Evolutionary conservation across 345 rosid genomes (phyloP).

Genomic region (Pistacia vera): DNA sequence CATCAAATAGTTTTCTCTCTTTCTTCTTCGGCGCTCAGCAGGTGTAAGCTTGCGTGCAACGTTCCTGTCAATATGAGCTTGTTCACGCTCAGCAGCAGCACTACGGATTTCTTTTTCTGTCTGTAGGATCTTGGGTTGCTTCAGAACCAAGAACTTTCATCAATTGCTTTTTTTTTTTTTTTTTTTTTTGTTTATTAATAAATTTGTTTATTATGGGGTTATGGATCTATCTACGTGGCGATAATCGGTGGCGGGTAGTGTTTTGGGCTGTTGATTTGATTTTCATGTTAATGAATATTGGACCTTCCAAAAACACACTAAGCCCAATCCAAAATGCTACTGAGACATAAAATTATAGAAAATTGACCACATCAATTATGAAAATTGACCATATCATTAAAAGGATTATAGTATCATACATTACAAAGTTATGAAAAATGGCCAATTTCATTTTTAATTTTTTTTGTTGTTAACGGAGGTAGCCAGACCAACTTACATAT

Average conservation of each 20-base stretch:
- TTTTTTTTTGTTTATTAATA: too few species aligned
- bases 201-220: background rate
- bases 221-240: background rate
- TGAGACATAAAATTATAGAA: too few species aligned
- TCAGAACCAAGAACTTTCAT: slow-evolving; percentile 98
- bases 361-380: too few species aligned
- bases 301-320: background rate
- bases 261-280: background rate
- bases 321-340: background rate
- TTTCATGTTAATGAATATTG: background rate
- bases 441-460: too few species aligned
- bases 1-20: slow-evolving; percentile 91
- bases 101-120: slow-evolving; percentile 89
- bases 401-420: too few species aligned
- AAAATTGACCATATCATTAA: too few species aligned
- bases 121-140: slow-evolving; percentile 99
- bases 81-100: slow-evolving; percentile 98
- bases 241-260: background rate
- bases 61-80: slow-evolving; percentile 93
- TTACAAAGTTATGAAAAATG: too few species aligned
- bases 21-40: slow-evolving; percentile 90
- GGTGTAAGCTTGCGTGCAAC: slow-evolving; percentile 93
- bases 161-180: slow-evolving; percentile 9
- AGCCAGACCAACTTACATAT: too few species aligned
- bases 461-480: too few species aligned